phyloP scores from a whole-genome alignment of 768 basidiomycete species.

The Cystofilobasidium capitatum region DNA sequence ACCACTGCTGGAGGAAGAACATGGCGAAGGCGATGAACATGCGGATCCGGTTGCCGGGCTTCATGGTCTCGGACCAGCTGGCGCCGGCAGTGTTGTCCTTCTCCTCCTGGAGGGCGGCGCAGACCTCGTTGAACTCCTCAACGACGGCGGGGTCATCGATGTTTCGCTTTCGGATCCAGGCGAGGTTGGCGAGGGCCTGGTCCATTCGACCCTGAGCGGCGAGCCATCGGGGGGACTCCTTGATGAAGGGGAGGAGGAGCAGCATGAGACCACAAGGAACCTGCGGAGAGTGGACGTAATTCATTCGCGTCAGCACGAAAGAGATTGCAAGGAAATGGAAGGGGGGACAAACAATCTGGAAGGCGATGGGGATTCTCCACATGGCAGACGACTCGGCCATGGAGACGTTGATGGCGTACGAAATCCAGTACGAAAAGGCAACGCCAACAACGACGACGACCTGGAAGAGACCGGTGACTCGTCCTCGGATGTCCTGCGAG shows the following conservation, averaged over 20 bases:
- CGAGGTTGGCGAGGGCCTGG: conserved; percentile 47
- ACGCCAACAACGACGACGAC: conserved; percentile 77
- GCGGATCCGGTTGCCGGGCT: conserved; percentile 59
- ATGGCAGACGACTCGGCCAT: conserved; percentile 16
- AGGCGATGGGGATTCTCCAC: conserved; percentile 32
- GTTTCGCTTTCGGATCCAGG: conserved; percentile 39
- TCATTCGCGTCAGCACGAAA: neutral
- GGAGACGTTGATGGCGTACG: conserved; percentile 12
- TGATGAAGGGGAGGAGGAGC: conserved; percentile 30
- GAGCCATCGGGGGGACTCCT: conserved; percentile 39
- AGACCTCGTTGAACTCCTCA: conserved; percentile 54
- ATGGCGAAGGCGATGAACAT: conserved; percentile 79
- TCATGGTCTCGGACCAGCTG: conserved; percentile 51
- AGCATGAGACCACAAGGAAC: conserved; percentile 37
- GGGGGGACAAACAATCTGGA: conserved; percentile 42
- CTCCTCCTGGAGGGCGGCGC: conserved; percentile 68
- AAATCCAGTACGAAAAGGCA: conserved; percentile 47
- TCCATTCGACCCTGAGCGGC: conserved; percentile 37
- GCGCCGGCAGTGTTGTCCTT: conserved; percentile 55
- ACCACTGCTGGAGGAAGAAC: conserved; percentile 74
- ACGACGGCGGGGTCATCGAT: conserved; percentile 38
- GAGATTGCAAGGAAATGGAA: conserved; percentile 14
- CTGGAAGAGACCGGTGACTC: conserved; percentile 58
- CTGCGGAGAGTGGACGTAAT: neutral
- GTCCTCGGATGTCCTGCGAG: conserved; percentile 73